Percentiles rank a stretch among this genome's conserved stretches.
Conservation (phyloP, 345 rosid species). For the Dipteronia dyeriana region DNA sequence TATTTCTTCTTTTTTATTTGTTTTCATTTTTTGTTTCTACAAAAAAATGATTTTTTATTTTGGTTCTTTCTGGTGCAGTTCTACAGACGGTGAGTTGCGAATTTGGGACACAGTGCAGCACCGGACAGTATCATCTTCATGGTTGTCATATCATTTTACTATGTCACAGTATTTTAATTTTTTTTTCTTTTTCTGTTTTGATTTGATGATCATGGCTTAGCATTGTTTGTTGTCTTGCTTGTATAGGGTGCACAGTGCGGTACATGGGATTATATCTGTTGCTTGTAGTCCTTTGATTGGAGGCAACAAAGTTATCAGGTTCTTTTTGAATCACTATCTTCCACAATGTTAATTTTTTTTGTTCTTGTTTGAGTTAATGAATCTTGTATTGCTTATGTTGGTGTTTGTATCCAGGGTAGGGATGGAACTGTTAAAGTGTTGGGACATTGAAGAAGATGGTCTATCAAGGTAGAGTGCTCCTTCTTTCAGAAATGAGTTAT, state of each 20-base stretch:
- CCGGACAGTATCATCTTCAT: slow-evolving; percentile 70
- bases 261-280: slow-evolving; percentile 77
- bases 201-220: neutral
- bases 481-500: slow-evolving; percentile 6
- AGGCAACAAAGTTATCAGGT: slow-evolving; percentile 76
- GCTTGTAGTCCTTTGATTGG: slow-evolving; percentile 64
- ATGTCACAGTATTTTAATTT: no score
- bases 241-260: slow-evolving; percentile 82
- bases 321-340: neutral
- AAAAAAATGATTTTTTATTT: slow-evolving; percentile 17
- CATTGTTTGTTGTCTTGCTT: slow-evolving; percentile 12
- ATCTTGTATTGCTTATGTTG: neutral
- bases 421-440: slow-evolving; percentile 94
- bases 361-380: neutral
- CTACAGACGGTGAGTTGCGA: slow-evolving; percentile 87
- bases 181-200: neutral
- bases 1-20: slow-evolving; percentile 24
- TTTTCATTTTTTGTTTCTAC: neutral
- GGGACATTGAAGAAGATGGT: slow-evolving; percentile 86
- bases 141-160: slow-evolving; percentile 43
- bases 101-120: slow-evolving; percentile 81
- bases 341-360: neutral
- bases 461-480: slow-evolving; percentile 56
- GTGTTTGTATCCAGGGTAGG: slow-evolving; percentile 75
- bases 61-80: slow-evolving; percentile 40